These are phyloP conservation scores for Chaetomiaceae sp. DNA, from an alignment of 2,329 filamentous ascomycete species.

Conservation along the genomic window DNA sequence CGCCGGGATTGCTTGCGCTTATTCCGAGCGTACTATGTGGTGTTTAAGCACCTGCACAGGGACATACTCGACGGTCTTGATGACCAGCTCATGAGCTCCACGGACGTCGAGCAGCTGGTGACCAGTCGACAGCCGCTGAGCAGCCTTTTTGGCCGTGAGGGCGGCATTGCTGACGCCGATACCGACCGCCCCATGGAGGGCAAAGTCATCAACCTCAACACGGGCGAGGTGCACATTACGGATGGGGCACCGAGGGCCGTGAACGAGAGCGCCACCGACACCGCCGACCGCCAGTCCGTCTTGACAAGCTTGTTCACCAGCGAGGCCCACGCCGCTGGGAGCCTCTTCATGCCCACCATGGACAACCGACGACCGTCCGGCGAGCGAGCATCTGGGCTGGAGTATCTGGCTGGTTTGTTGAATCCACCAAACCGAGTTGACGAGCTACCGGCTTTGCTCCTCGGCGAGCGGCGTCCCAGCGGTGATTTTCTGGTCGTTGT, in stretches of 20 bases:
- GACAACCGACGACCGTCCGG: constrained; percentile 24
- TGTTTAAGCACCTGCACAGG: constrained; percentile 82
- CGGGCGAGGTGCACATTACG: constrained; percentile 59
- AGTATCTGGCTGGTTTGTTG: constrained; percentile 40
- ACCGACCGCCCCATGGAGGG: constrained; percentile 57
- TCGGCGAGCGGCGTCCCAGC: constrained; percentile 26
- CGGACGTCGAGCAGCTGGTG: constrained; percentile 69
- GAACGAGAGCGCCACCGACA: constrained; percentile 54
- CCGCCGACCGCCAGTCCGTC: constrained; percentile 53
- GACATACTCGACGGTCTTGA: constrained; percentile 75
- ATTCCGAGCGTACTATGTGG: constrained; percentile 85
- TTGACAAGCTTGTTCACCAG: constrained; percentile 45
- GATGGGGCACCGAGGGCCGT: constrained; percentile 53
- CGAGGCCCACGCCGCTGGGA: constrained; percentile 13
- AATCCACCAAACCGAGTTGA: constrained; percentile 41
- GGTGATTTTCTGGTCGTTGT: constrained; percentile 21
- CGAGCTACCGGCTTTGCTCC: constrained; percentile 37
- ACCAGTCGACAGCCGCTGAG: constrained; percentile 70
- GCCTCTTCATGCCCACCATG: constrained; percentile 17
- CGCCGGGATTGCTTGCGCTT: constrained; percentile 84
- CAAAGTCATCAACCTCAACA: constrained; percentile 53
- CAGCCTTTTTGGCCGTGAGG: constrained; percentile 66
- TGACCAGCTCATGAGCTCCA: constrained; percentile 69
- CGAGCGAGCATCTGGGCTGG: constrained; percentile 29
- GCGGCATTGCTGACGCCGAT: constrained; percentile 59